Evolutionary conservation across 2,329 filamentous ascomycete species (phyloP), one percentile per base, ranked within the genome.

Genomic region (Zopfia rhizophila): DNA sequence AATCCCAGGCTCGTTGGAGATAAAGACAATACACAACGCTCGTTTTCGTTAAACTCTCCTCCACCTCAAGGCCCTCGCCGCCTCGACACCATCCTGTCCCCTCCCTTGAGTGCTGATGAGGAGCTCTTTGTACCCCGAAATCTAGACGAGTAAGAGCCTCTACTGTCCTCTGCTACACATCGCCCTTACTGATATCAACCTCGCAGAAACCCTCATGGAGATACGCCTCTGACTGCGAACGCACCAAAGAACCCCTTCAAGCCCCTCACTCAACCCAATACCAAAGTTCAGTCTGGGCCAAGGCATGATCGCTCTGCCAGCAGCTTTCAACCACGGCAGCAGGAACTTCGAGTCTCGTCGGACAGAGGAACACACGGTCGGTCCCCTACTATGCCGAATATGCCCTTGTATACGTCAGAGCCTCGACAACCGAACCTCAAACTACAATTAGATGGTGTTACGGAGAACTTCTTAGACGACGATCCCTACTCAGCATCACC

Each of bases 361-460:
- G 52, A 43, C 42, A 59, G 58, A 42, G 51, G 44, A 35, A 21
- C 55, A 38, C 66, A 68, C 56, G 56, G 51, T 16, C 63, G 68
- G 14, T 70, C 69, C 17, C 70, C 66, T 45, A 73, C 70, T 25
- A 67, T 72, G 66, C 65, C 70, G 33, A 72, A 67, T 41, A 69
- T 72, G 66, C 57, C 70, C 29, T 43, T 63, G 40, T 68, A 72
- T 48, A 51, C 53, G 22, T 54, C 60, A 51, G 58, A 66, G 28
- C 31, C 31, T 35, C 60, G 54, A 13, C 62, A 65, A 51, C 62
- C 55, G 11, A 49, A 68, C 42, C 57, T 72, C 32, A 64, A 59
- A 53, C 55, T 72, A 40, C 63, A 67, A 38, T 37, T 72, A 5
- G 66, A 73, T 53, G 69, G 69, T 31, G 66, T 68, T 3, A 65